Conservation (phyloP, 768 basidiomycete species). For the Termitomyces bulborhizus region DNA sequence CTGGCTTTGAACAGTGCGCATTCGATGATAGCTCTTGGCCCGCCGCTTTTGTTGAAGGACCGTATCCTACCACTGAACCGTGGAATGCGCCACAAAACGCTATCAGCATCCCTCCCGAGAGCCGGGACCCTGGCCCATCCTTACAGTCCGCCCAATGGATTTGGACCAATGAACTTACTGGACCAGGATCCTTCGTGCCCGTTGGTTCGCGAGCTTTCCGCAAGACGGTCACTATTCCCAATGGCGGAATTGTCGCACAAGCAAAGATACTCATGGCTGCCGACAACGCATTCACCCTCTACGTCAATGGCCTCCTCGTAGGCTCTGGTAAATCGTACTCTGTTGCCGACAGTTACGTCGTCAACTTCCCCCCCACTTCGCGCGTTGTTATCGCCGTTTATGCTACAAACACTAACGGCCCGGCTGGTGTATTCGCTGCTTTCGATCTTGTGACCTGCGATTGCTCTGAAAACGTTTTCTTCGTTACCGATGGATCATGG, state of each 20-base stretch:
- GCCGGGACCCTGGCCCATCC: slow-evolving; percentile 16
- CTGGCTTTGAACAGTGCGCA: slow-evolving; percentile 22
- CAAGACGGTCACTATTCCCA: slow-evolving; percentile 18
- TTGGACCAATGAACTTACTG: slow-evolving; percentile 24
- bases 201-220: slow-evolving; percentile 23
- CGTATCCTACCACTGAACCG: slow-evolving; percentile 9
- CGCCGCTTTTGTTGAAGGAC: slow-evolving; percentile 19
- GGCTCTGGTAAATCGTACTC: slow-evolving; percentile 16
- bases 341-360: slow-evolving; percentile 14
- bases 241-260: slow-evolving; percentile 15
- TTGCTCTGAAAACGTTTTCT: slow-evolving; percentile 10
- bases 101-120: slow-evolving; percentile 12
- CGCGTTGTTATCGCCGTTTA: slow-evolving; percentile 17
- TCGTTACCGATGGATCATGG: slow-evolving; percentile 20
- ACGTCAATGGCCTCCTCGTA: slow-evolving; percentile 21
- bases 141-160: slow-evolving; percentile 23
- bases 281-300: slow-evolving; percentile 23
- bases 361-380: slow-evolving; percentile 10
- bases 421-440: slow-evolving; percentile 17
- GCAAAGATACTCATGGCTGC: slow-evolving; percentile 19
- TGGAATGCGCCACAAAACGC: slow-evolving; percentile 6
- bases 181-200: slow-evolving; percentile 13
- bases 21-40: slow-evolving; percentile 26
- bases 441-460: slow-evolving; percentile 15
- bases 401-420: slow-evolving; percentile 8